Conservation (phyloP, 129 eudicot species). For the Lonicera japonica region DNA sequence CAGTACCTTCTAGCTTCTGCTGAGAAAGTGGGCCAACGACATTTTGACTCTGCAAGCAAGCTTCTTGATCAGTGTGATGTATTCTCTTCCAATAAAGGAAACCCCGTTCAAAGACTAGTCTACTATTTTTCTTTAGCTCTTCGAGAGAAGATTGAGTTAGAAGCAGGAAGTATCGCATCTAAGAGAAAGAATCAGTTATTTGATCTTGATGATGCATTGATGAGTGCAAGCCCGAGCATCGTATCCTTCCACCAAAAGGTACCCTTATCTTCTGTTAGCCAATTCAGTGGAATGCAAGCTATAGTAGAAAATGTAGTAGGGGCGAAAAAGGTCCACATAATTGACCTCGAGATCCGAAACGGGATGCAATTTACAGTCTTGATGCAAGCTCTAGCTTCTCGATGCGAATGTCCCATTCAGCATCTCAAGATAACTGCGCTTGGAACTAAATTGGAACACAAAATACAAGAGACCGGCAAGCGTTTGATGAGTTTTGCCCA, state of each 20-base stretch:
- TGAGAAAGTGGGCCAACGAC: slow-evolving; percentile 25
- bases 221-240: background rate
- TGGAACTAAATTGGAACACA: background rate
- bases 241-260: slow-evolving; percentile 3
- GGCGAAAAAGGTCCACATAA: slow-evolving; percentile 15
- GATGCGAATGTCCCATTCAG: slow-evolving; percentile 7
- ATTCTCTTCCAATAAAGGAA: slow-evolving; percentile 20
- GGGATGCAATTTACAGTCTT: slow-evolving; percentile 12
- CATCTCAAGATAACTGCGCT: slow-evolving; percentile 23
- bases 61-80: slow-evolving; percentile 34
- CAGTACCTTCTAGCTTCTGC: slow-evolving; percentile 43
- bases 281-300: slow-evolving; percentile 24
- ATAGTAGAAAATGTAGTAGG: slow-evolving; percentile 14
- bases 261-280: slow-evolving; percentile 16
- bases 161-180: slow-evolving; percentile 28
- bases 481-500: slow-evolving; percentile 14
- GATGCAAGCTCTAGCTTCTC: slow-evolving; percentile 28
- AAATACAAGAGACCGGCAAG: slow-evolving; percentile 14
- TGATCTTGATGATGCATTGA: background rate
- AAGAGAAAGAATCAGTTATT: background rate
- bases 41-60: slow-evolving; percentile 34
- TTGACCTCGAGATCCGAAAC: slow-evolving; percentile 18
- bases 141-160: slow-evolving; percentile 32
- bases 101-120: slow-evolving; percentile 42
- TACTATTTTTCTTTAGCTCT: slow-evolving; percentile 49